Evolutionary conservation across 306 rosid species (phyloP).

Genomic region (Ziziphus jujuba): DNA sequence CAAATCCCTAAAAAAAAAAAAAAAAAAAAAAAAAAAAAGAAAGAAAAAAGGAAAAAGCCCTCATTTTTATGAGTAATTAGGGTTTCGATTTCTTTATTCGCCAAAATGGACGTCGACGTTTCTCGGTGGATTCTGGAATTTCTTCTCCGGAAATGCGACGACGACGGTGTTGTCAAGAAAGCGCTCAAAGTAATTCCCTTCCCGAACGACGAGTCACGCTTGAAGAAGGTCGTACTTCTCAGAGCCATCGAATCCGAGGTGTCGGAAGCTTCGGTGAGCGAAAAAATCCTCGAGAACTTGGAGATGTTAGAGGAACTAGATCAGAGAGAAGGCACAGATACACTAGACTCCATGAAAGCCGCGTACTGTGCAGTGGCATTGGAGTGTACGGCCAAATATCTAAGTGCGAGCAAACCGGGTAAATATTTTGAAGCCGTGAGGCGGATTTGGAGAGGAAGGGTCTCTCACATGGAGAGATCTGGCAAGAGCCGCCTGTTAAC

Average conservation of each 20-base stretch:
- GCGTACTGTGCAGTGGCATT: conserved; percentile 77
- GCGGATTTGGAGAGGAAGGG: conserved; percentile 63
- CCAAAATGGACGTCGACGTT: conserved; percentile 20
- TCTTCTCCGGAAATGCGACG: conserved; percentile 48
- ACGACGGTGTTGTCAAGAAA: conserved; percentile 33
- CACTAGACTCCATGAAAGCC: conserved; percentile 33
- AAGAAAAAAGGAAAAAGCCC: too few relatives aligned
- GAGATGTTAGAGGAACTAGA: conserved; percentile 55
- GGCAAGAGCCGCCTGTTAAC: conserved; percentile 34
- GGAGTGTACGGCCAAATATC: conserved; percentile 62
- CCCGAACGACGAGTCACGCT: conserved; percentile 45
- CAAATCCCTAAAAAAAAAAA: too few relatives aligned
- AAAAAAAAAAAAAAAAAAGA: too few relatives aligned
- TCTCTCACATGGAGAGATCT: conserved; percentile 21
- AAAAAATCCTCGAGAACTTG: conserved; percentile 41
- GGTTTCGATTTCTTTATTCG: background rate
- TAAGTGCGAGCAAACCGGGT: conserved; percentile 28
- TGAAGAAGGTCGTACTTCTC: conserved; percentile 61
- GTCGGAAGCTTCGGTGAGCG: conserved; percentile 38
- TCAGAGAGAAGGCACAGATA: conserved; percentile 15
- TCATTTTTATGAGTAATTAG: background rate
- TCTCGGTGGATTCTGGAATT: conserved; percentile 63
- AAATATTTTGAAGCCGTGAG: conserved; percentile 47
- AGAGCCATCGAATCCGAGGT: conserved; percentile 48
- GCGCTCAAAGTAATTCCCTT: conserved; percentile 39